A percentile compares a stretch with the other conserved stretches of the same genome.
phyloP scores from a whole-genome alignment of 2,329 filamentous ascomycete genomes.

The Phialocephala sp. region DNA sequence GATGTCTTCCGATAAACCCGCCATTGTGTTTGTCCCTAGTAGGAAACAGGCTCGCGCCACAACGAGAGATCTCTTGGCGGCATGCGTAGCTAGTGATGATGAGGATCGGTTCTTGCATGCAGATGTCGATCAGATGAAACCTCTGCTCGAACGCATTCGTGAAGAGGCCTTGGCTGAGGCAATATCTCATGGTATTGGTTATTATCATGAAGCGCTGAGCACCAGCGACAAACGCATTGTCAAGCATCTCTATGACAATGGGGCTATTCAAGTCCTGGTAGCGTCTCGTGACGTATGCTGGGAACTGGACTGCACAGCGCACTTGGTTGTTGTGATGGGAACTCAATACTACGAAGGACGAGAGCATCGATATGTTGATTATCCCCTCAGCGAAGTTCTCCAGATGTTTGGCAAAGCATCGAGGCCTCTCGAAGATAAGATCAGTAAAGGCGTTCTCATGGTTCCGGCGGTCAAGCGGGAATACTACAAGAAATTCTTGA shows the following conservation, averaged over 20 bases:
- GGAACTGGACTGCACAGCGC: conserved; percentile 87
- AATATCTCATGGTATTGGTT: conserved; percentile 91
- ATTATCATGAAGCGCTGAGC: conserved; percentile 94
- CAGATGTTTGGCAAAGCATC: conserved; percentile 98
- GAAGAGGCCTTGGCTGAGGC: conserved; percentile 89
- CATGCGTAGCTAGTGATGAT: conserved; percentile 85
- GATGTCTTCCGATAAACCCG: conserved; percentile 86
- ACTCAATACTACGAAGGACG: conserved; percentile 97
- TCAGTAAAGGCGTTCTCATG: conserved; percentile 93
- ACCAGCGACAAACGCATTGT: conserved; percentile 91
- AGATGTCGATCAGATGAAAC: conserved; percentile 79
- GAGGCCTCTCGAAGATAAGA: conserved; percentile 76
- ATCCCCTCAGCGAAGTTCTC: conserved; percentile 88
- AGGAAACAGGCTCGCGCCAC: conserved; percentile 91
- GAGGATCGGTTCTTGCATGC: conserved; percentile 94
- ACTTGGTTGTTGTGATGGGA: conserved; percentile 94
- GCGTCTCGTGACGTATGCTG: conserved; percentile 91
- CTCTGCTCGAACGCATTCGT: conserved; percentile 81
- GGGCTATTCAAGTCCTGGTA: conserved; percentile 73
- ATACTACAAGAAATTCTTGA: conserved; percentile 98
- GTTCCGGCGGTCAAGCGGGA: conserved; percentile 91
- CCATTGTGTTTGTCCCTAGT: conserved; percentile 89
- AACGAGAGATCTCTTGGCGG: conserved; percentile 84
- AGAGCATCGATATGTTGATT: conserved; percentile 97
- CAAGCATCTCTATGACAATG: conserved; percentile 82